Evolutionary conservation across 1,139 yeast genomes (phyloP).

Genomic region (Lodderomyces parapsilosis): DNA sequence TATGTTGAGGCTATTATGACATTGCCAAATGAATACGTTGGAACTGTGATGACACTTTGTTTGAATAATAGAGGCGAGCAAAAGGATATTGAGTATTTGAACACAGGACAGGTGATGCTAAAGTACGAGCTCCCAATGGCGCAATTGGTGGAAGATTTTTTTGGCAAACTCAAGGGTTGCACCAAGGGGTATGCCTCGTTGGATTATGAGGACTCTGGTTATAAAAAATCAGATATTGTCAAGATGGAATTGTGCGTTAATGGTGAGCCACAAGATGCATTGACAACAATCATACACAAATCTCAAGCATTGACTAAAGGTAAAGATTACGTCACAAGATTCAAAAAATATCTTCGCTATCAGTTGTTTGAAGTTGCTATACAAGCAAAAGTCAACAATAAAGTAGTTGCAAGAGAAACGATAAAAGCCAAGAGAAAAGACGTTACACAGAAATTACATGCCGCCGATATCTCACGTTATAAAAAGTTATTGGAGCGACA

Average conservation of each 20-base stretch:
- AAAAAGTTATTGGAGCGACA: slow-evolving; percentile 86
- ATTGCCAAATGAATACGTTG: slow-evolving; percentile 85
- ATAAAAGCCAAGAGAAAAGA: slow-evolving; percentile 92
- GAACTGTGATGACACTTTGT: slow-evolving; percentile 81
- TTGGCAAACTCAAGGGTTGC: slow-evolving; percentile 86
- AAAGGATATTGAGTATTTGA: slow-evolving; percentile 71
- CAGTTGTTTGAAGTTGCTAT: slow-evolving; percentile 92
- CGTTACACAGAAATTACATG: slow-evolving; percentile 87
- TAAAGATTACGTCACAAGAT: slow-evolving; percentile 76
- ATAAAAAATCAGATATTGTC: slow-evolving; percentile 73
- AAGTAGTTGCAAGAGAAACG: slow-evolving; percentile 87
- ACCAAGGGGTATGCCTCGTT: slow-evolving; percentile 92
- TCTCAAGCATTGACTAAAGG: slow-evolving; percentile 75
- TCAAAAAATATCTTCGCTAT: slow-evolving; percentile 73
- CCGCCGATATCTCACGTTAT: slow-evolving; percentile 87
- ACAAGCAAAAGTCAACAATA: slow-evolving; percentile 84
- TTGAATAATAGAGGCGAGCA: slow-evolving; percentile 84
- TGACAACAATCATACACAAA: slow-evolving; percentile 84
- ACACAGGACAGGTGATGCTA: slow-evolving; percentile 78
- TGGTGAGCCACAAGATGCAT: slow-evolving; percentile 87
- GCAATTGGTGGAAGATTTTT: slow-evolving; percentile 89
- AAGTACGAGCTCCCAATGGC: slow-evolving; percentile 83
- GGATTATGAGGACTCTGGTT: slow-evolving; percentile 94
- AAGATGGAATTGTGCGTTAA: slow-evolving; percentile 88
- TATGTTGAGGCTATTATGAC: slow-evolving; percentile 90